A percentile compares a stretch with the other conserved stretches of the same genome.
Evolutionary conservation across 2,329 filamentous ascomycete genomes (phyloP).

Genomic region (Purpureocillium lavendulum): DNA sequence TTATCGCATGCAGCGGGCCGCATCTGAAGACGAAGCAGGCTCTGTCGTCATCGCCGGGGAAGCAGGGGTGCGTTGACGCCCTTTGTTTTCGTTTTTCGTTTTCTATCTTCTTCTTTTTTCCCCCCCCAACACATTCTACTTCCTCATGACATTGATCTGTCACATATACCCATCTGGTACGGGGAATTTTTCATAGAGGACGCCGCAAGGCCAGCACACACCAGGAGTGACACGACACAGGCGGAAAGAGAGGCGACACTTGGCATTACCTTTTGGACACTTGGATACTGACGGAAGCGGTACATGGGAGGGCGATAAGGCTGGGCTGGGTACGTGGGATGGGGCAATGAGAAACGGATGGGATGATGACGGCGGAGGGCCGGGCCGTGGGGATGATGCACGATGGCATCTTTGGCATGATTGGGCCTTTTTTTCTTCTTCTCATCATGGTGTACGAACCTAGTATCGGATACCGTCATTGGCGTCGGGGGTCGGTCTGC

Average conservation of each 20-base stretch:
- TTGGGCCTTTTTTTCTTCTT: too few species aligned
- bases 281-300: conserved; percentile 2
- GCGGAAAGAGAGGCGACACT: conserved; percentile 15
- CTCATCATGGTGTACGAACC: too few species aligned
- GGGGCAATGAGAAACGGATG: background rate
- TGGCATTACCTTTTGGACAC: conserved; percentile 17
- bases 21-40: background rate
- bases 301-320: too few species aligned
- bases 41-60: background rate
- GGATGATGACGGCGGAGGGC: background rate
- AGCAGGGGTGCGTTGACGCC: background rate
- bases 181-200: too few species aligned
- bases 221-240: too few species aligned
- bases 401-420: conserved; percentile 1
- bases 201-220: too few species aligned
- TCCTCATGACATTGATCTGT: background rate
- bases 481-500: too few species aligned
- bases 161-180: too few species aligned
- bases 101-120: conserved; percentile 11
- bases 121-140: conserved; percentile 10
- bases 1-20: background rate
- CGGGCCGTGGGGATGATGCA: background rate
- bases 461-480: too few species aligned
- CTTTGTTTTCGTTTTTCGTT: conserved; percentile 1
- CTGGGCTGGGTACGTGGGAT: too few species aligned